phyloP scores from a whole-genome alignment of 2,329 filamentous ascomycete genomes.

The Stylonectria norvegica region DNA sequence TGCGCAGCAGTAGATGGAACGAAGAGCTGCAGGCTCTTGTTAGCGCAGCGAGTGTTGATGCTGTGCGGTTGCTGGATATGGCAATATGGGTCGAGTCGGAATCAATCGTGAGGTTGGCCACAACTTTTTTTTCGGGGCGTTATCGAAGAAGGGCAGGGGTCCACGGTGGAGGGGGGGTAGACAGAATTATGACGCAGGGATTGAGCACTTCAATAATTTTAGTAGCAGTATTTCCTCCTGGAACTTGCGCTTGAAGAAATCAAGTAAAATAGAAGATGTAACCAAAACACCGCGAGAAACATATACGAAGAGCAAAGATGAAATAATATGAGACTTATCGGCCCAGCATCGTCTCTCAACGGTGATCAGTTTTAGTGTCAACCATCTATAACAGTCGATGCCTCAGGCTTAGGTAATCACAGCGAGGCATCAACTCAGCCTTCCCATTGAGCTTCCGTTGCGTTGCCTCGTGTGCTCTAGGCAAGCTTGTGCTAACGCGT shows the following conservation, averaged over 20 bases:
- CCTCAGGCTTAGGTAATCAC: constrained; percentile 31
- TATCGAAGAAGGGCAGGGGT: constrained; percentile 19
- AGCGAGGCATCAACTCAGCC: constrained; percentile 33
- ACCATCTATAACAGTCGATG: constrained; percentile 16
- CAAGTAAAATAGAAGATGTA: too few species aligned
- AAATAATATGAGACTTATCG: too few species aligned
- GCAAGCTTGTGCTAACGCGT: constrained; percentile 50
- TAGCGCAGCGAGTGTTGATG: constrained; percentile 18
- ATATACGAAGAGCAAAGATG: too few species aligned
- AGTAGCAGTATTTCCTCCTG: too few species aligned
- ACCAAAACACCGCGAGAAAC: too few species aligned
- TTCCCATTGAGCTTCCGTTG: constrained; percentile 31
- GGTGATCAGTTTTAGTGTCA: constrained; percentile 11
- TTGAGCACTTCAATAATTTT: too few species aligned
- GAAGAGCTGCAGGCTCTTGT: constrained; percentile 20
- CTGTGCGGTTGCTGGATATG: constrained; percentile 16
- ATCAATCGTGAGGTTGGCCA: constrained; percentile 18
- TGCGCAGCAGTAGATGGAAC: constrained; percentile 9
- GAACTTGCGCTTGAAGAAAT: too few species aligned
- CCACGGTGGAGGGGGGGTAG: constrained; percentile 4
- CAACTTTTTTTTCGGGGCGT: constrained; percentile 30
- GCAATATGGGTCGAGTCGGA: constrained; percentile 15
- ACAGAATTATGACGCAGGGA: too few species aligned
- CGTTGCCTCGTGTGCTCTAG: constrained; percentile 37
- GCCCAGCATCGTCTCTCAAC: too few species aligned